phyloP scores from a whole-genome alignment of 148 eudicot genomes.

The Drosera capensis region DNA sequence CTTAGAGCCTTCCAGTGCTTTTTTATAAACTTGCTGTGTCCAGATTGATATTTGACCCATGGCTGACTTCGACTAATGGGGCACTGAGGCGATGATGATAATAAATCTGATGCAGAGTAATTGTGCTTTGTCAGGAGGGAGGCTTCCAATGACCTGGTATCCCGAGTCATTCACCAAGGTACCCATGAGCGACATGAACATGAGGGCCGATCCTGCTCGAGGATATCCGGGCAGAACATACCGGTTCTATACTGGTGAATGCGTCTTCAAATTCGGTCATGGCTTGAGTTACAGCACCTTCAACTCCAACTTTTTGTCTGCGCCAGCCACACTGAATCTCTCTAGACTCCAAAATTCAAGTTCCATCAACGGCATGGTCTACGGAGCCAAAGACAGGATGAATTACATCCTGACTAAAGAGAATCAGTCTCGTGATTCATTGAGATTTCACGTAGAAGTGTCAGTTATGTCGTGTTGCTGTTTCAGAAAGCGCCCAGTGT shows the following conservation, averaged over 20 bases:
- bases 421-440: conserved; percentile 30
- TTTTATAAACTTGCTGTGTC: background rate
- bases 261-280: conserved; percentile 74
- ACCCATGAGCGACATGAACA: conserved; percentile 86
- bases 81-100: background rate
- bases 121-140: conserved; percentile 39
- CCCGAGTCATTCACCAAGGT: conserved; percentile 58
- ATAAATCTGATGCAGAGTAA: background rate
- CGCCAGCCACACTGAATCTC: conserved; percentile 32
- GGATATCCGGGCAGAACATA: conserved; percentile 83
- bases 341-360: conserved; percentile 11
- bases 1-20: background rate
- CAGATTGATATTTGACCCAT: background rate
- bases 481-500: conserved; percentile 26
- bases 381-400: conserved; percentile 11
- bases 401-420: conserved; percentile 37
- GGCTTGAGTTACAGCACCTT: conserved; percentile 44
- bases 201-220: conserved; percentile 35
- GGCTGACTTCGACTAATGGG: background rate
- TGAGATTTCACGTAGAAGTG: conserved; percentile 38
- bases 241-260: conserved; percentile 67
- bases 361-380: conserved; percentile 14
- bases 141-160: conserved; percentile 89
- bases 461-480: conserved; percentile 55
- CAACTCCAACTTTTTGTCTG: conserved; percentile 34